Percentiles rank a stretch among this genome's conserved stretches.
Conservation (phyloP, 345 rosid species). For the Hirschfeldia incana region DNA sequence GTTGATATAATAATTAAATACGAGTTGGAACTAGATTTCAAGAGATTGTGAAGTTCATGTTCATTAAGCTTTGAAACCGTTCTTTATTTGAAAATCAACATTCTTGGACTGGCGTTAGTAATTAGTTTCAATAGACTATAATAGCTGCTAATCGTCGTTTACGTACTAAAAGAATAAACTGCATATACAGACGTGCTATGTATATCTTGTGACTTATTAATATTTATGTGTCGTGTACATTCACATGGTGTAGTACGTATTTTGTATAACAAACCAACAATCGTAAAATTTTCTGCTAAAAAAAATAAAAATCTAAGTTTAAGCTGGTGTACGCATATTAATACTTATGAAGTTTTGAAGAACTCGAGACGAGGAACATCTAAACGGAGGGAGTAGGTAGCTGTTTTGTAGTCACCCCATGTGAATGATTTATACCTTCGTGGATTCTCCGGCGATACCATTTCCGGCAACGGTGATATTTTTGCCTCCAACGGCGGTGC, state of each 20-base stretch:
- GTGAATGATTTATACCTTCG: conserved; percentile 60
- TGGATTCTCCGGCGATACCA: conserved; percentile 59
- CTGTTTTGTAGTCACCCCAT: conserved; percentile 83
- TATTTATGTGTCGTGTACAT: neutral
- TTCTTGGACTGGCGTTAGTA: no score
- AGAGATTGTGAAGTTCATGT: no score
- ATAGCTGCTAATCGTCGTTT: neutral
- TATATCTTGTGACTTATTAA: neutral
- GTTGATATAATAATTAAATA: no score
- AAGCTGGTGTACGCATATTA: neutral
- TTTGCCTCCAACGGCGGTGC: conserved; percentile 69
- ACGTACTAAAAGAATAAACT: neutral
- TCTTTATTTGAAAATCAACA: no score
- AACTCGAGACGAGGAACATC: conserved; percentile 67
- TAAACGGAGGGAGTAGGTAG: conserved; percentile 66
- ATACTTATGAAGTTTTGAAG: conserved; percentile 42
- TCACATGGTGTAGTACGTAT: conserved; percentile 15
- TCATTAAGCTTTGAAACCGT: no score
- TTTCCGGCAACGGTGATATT: conserved; percentile 57
- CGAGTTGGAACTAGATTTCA: no score
- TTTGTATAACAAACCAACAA: conserved; percentile 19
- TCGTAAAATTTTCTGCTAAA: neutral
- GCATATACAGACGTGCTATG: neutral
- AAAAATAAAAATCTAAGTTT: neutral
- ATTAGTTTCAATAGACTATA: no score